Conservation (phyloP, 1,139 yeast species). For the Pichia sp. region DNA sequence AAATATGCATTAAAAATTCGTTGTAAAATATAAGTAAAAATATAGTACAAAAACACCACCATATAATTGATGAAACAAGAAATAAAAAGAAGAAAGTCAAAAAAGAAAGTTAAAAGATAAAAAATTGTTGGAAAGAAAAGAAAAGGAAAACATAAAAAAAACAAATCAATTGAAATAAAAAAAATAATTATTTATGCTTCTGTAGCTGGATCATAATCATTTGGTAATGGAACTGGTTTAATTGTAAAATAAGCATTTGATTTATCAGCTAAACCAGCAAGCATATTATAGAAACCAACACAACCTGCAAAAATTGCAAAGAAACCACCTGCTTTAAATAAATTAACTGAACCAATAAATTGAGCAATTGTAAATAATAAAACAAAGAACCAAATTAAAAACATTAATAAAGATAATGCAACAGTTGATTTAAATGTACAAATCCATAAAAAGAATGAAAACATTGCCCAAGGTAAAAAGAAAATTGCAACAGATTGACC, state of each 20-base stretch:
- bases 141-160: background rate
- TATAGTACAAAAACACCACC: too few species aligned
- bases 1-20: too few species aligned
- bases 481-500: conserved; percentile 52
- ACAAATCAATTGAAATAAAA: background rate
- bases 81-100: too few species aligned
- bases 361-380: conserved; percentile 52
- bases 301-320: conserved; percentile 56
- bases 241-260: conserved; percentile 36
- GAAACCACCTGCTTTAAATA: conserved; percentile 65
- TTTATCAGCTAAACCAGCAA: conserved; percentile 37
- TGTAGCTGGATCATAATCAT: conserved; percentile 22
- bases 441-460: conserved; percentile 51
- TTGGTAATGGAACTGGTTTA: conserved; percentile 35
- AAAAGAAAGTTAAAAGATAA: too few species aligned
- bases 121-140: too few species aligned
- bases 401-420: conserved; percentile 51
- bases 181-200: conserved; percentile 3
- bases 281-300: conserved; percentile 54
- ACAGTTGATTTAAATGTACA: conserved; percentile 61
- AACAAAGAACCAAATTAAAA: conserved; percentile 49
- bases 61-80: too few species aligned
- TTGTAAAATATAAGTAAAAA: too few species aligned
- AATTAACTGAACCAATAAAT: conserved; percentile 41
- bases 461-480: conserved; percentile 61